Conservation (phyloP, 2,329 filamentous ascomycete genomes). For the Macrophomina phaseolina region DNA sequence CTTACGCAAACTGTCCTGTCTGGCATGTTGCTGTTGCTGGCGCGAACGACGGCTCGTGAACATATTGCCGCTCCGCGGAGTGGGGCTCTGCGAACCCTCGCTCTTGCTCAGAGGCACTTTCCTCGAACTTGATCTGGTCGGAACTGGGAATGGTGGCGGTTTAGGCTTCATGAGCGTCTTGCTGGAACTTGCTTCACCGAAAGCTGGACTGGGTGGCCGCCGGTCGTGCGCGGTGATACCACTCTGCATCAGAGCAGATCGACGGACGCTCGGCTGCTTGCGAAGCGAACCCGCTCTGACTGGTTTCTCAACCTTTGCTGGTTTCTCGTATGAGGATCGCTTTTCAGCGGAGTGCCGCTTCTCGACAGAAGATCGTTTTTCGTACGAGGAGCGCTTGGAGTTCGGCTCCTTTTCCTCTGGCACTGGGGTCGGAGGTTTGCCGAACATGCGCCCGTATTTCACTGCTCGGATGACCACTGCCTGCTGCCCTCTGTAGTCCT, state of each 20-base stretch:
- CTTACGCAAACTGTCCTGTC: constrained; percentile 75
- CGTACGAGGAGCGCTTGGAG: constrained; percentile 39
- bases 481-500: constrained; percentile 56
- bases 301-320: constrained; percentile 43
- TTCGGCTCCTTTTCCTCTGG: constrained; percentile 49
- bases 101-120: constrained; percentile 71
- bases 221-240: constrained; percentile 73
- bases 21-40: constrained; percentile 47
- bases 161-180: constrained; percentile 40
- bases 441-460: constrained; percentile 53
- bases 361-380: constrained; percentile 42
- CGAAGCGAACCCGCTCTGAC: constrained; percentile 35
- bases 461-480: constrained; percentile 52
- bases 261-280: constrained; percentile 69
- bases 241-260: constrained; percentile 79
- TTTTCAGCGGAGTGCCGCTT: constrained; percentile 1
- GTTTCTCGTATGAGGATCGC: constrained; percentile 41
- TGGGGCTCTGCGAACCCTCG: constrained; percentile 81
- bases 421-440: constrained; percentile 48
- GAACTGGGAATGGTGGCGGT: constrained; percentile 87
- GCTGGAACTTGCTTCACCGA: constrained; percentile 55
- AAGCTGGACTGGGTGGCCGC: constrained; percentile 69
- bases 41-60: constrained; percentile 48
- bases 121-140: constrained; percentile 84
- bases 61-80: constrained; percentile 55